Evolutionary conservation across 495 filamentous ascomycete species (phyloP).

Genomic region (Penicillium cinerascens): DNA sequence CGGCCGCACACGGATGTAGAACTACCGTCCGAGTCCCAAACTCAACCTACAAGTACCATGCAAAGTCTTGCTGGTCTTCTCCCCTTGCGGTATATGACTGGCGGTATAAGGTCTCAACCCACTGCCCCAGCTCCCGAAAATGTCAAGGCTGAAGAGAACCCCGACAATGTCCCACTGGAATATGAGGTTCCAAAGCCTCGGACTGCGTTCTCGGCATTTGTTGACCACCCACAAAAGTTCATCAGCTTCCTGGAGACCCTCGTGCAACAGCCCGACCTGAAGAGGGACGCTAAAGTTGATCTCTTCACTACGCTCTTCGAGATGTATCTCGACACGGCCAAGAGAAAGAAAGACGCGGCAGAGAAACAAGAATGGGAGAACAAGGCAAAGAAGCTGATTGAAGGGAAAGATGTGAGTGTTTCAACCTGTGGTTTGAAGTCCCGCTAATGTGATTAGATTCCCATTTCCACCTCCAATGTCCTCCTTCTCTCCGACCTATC

Average conservation of each 20-base stretch:
- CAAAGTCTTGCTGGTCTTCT: constrained; percentile 78
- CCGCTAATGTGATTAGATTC: constrained; percentile 48
- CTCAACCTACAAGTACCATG: constrained; percentile 64
- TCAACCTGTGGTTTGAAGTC: neutral
- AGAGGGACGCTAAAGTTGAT: constrained; percentile 70
- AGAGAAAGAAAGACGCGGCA: constrained; percentile 58
- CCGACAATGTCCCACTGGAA: constrained; percentile 17
- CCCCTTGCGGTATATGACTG: constrained; percentile 82
- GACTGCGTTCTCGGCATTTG: constrained; percentile 93
- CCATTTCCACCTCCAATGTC: constrained; percentile 92
- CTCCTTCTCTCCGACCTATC: constrained; percentile 89
- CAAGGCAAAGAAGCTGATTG: constrained; percentile 81
- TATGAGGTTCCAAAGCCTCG: constrained; percentile 69
- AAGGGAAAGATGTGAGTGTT: constrained; percentile 60
- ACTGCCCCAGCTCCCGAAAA: constrained; percentile 33
- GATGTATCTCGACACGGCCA: constrained; percentile 91
- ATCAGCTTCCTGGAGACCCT: constrained; percentile 87
- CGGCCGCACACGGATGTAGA: constrained; percentile 64
- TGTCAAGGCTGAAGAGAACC: constrained; percentile 15
- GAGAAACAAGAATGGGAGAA: constrained; percentile 80
- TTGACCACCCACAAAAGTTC: constrained; percentile 88
- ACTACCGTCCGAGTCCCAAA: constrained; percentile 46
- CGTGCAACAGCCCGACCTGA: constrained; percentile 61
- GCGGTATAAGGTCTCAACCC: constrained; percentile 46
- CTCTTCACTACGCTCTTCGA: constrained; percentile 95